These are phyloP conservation scores for Rhodotorula diobovata DNA, from an alignment of 768 basidiomycete species.

Conservation along the genomic window DNA sequence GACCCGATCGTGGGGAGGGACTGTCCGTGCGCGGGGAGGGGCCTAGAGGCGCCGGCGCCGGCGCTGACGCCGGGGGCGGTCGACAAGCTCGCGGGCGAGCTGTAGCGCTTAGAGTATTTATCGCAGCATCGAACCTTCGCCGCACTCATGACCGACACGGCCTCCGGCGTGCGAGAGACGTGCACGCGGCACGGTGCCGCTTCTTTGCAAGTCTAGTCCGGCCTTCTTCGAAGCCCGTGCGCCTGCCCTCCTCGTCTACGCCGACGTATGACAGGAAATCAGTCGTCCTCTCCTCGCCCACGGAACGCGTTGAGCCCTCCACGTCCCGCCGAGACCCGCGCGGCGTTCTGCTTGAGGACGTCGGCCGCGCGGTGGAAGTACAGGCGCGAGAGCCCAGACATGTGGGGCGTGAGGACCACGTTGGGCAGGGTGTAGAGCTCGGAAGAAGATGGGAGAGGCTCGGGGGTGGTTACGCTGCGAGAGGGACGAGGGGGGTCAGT, in stretches of 20 bases:
- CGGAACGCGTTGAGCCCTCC: slow-evolving; percentile 24
- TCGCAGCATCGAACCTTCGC: not conserved
- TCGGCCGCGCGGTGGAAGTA: slow-evolving; percentile 46
- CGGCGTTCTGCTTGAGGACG: slow-evolving; percentile 45
- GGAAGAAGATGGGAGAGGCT: slow-evolving; percentile 47
- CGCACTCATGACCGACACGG: too few relatives aligned
- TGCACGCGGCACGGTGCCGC: too few relatives aligned
- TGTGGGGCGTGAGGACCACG: slow-evolving; percentile 49
- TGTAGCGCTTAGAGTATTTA: not conserved
- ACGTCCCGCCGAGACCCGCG: slow-evolving; percentile 42
- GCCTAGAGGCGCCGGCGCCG: not conserved
- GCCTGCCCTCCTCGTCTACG: too few relatives aligned
- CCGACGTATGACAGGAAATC: too few relatives aligned
- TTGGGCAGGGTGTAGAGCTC: slow-evolving; percentile 46
- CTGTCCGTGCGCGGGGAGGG: slow-evolving; percentile 11
- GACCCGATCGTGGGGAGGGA: not conserved
- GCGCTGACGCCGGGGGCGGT: too few relatives aligned
- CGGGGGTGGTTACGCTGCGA: slow-evolving; percentile 48
- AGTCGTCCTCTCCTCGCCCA: slow-evolving; percentile 23
- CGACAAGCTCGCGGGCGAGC: not conserved
- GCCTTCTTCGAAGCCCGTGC: too few relatives aligned
- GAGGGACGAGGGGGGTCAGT: slow-evolving; percentile 36
- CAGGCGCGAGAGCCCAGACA: slow-evolving; percentile 44
- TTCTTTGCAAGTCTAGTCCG: too few relatives aligned
- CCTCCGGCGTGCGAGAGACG: too few relatives aligned